Percentiles rank a stretch among this genome's conserved stretches.
Conservation (phyloP, 2,329 filamentous ascomycete genomes). For the Pseudogymnoascus sp. region DNA sequence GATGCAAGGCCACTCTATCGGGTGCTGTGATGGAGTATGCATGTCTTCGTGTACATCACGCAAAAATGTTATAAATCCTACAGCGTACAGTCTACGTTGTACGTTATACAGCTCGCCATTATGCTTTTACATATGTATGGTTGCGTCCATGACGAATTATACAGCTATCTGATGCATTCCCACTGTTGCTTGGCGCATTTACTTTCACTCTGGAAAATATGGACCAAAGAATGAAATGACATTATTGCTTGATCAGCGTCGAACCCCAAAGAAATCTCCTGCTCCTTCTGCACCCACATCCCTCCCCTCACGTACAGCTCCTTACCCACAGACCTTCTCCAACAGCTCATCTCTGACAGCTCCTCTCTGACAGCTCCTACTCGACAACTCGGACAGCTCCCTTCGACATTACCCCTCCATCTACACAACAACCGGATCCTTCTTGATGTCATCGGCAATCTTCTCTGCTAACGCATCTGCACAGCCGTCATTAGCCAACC, state of each 20-base stretch:
- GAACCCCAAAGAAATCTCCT: not conserved
- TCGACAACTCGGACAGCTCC: not conserved
- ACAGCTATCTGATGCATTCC: not conserved
- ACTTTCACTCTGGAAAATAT: not conserved
- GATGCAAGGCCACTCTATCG: not conserved
- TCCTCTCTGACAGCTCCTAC: not conserved
- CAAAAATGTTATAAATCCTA: not conserved
- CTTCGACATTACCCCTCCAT: not conserved
- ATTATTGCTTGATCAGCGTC: not conserved
- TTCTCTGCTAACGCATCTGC: constrained; percentile 37
- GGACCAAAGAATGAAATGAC: not conserved
- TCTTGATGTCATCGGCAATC: constrained; percentile 28
- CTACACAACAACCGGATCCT: constrained; percentile 1
- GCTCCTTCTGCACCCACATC: not conserved
- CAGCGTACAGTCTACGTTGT: not conserved
- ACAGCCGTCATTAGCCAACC: not conserved
- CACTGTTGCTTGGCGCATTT: not conserved
- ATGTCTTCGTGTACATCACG: not conserved
- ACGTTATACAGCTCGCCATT: not conserved
- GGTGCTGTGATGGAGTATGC: not conserved
- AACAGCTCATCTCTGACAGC: not conserved
- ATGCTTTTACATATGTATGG: not conserved
- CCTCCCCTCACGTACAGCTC: not conserved
- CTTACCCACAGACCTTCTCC: not conserved
- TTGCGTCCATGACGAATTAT: not conserved